Evolutionary conservation across 2,329 filamentous ascomycete species (phyloP), one percentile per base, ranked within the genome.

Genomic region (Penicillium corylophilum): DNA sequence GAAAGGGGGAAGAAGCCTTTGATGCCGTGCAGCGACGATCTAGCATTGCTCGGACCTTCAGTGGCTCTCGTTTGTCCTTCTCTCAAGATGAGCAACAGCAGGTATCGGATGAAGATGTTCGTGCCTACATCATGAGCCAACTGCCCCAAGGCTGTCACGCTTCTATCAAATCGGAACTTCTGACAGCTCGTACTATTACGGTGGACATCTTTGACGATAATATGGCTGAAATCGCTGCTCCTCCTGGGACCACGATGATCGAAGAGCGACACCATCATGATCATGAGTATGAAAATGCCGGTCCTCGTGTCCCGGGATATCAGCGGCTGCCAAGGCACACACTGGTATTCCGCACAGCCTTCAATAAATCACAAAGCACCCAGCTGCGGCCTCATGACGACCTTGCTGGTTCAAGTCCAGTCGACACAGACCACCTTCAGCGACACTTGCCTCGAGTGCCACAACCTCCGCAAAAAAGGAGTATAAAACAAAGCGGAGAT

Each of bases 181-280:
- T 76, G 42, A 76, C 72, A 3, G 70, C 75, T 7, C 73, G 72
- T 48, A 77, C 74, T 1, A 75, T 77, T 45, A 76, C 73, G 2
- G 75, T 78, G 8, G 74, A 78, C 52, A 69, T 78, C 16, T 76
- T 69, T 50, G 73, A 76, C 55, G 65, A 73, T 15, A 67, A 74
- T 28, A 71, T 61, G 44, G 65, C 72, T 20, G 70, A 76, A 41
- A 74, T 78, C 40, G 64, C 67, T 36, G 66, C 75, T 24, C 75
- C 75, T 13, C 75, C 75, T 15, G 75, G 75, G 4, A 76, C 74
- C 1, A 72, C 71, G 49, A 71, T 77, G 64, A 61, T 78, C 36
- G 73, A 74, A 46, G 75, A 78, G 60, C 68, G 68, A 26, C 71
- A 76, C 41, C 56, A 80, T 77, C 56, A 81, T 76, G 54, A 83